Conservation (phyloP, 2,329 filamentous ascomycete species). For the Biscogniauxia marginata region DNA sequence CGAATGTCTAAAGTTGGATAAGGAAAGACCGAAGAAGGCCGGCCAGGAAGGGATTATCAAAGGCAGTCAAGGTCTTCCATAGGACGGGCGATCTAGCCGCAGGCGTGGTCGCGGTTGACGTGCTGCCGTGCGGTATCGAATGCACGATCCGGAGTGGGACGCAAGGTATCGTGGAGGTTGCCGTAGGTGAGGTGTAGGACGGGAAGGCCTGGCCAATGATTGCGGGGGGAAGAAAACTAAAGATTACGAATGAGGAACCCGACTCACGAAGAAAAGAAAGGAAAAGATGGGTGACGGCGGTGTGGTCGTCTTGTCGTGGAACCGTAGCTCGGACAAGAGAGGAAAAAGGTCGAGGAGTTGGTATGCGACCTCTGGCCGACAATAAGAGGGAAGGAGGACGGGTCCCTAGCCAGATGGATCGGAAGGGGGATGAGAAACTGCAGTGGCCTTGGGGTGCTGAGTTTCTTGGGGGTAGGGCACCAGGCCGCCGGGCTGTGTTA, state of each 20-base stretch:
- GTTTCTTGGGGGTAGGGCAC: neutral
- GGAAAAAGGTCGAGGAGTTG: constrained; percentile 18
- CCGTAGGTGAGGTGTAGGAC: constrained; percentile 3
- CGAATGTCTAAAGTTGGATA: constrained; percentile 33
- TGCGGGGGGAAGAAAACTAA: constrained; percentile 15
- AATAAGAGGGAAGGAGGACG: constrained; percentile 9
- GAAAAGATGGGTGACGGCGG: constrained; percentile 25
- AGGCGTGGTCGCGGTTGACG: constrained; percentile 18
- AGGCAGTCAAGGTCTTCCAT: constrained; percentile 11
- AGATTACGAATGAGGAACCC: constrained; percentile 20
- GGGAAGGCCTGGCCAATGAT: constrained; percentile 13
- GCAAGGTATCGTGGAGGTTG: constrained; percentile 1
- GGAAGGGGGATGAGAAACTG: constrained; percentile 1
- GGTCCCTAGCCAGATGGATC: constrained; percentile 1
- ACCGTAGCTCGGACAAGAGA: constrained; percentile 25
- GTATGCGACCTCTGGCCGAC: constrained; percentile 12
- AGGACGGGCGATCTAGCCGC: constrained; percentile 8
- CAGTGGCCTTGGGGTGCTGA: neutral
- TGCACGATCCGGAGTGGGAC: constrained; percentile 12
- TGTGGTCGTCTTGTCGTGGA: constrained; percentile 20
- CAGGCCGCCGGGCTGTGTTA: neutral
- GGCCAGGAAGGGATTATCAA: constrained; percentile 15
- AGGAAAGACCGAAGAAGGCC: constrained; percentile 18
- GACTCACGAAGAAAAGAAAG: constrained; percentile 22
- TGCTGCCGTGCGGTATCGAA: constrained; percentile 3